These are phyloP conservation scores for Arthrobotrys megalospora DNA, from an alignment of 2,329 filamentous ascomycete species.

Conservation along the genomic window DNA sequence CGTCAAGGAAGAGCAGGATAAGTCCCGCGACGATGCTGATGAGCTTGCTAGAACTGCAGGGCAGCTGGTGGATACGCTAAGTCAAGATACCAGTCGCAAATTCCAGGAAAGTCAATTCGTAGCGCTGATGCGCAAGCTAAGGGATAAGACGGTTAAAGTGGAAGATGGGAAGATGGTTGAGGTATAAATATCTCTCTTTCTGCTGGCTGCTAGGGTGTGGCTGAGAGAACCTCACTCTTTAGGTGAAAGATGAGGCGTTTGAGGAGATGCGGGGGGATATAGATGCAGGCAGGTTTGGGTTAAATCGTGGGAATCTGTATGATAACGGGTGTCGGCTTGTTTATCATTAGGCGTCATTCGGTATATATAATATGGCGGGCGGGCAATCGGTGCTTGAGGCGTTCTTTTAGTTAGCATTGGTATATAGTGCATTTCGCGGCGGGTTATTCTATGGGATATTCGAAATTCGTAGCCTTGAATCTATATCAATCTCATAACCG, in stretches of 20 bases:
- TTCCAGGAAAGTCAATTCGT: slow-evolving; percentile 85
- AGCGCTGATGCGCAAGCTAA: slow-evolving; percentile 81
- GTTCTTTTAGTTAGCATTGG: slow-evolving; percentile 1
- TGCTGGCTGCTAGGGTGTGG: neutral
- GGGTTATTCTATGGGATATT: neutral
- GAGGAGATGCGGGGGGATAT: slow-evolving; percentile 36
- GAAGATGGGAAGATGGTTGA: slow-evolving; percentile 79
- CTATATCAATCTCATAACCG: no score
- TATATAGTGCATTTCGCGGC: slow-evolving; percentile 2
- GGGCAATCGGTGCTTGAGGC: slow-evolving; percentile 17
- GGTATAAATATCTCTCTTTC: slow-evolving; percentile 47
- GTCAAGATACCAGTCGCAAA: slow-evolving; percentile 78
- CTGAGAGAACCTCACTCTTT: neutral
- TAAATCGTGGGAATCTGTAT: slow-evolving; percentile 26
- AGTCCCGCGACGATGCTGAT: slow-evolving; percentile 72
- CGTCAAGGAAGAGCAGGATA: slow-evolving; percentile 64
- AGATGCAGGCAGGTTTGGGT: slow-evolving; percentile 44
- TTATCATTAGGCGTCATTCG: slow-evolving; percentile 49
- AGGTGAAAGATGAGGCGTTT: neutral
- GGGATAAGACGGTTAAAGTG: slow-evolving; percentile 80
- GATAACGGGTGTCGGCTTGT: slow-evolving; percentile 57
- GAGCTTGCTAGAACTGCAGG: slow-evolving; percentile 81
- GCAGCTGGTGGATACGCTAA: slow-evolving; percentile 78
- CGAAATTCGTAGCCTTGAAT: neutral
- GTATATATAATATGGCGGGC: slow-evolving; percentile 1